A percentile compares a stretch with the other conserved stretches of the same genome.
phyloP scores from a whole-genome alignment of 306 rosid species.

The Arachis hypogaea region DNA sequence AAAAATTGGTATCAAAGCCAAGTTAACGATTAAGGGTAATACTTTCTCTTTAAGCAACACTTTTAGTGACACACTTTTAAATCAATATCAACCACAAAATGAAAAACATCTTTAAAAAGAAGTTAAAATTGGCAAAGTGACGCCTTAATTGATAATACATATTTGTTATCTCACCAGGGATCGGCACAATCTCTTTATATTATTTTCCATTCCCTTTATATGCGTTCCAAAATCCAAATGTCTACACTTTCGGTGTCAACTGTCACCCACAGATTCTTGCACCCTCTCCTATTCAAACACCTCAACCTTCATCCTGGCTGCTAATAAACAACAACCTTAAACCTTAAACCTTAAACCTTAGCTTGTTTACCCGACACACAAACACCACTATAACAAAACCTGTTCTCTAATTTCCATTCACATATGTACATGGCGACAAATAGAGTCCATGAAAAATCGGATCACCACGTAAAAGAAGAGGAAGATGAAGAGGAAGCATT shows the following conservation, averaged over 20 bases:
- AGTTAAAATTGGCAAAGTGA: no score
- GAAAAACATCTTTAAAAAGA: no score
- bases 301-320: background rate
- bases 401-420: conserved; percentile 1
- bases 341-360: conserved; percentile 2
- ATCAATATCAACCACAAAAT: no score
- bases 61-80: no score
- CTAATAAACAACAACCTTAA: conserved; percentile 14
- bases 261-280: conserved; percentile 33
- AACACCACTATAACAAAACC: conserved; percentile 2
- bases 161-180: no score
- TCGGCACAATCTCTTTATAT: no score
- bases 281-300: conserved; percentile 19
- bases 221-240: conserved; percentile 38
- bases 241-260: conserved; percentile 37
- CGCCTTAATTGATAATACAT: no score
- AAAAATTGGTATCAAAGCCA: no score
- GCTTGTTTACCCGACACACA: conserved; percentile 9
- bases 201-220: conserved; percentile 38
- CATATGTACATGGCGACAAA: conserved; percentile 46
- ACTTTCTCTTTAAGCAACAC: no score
- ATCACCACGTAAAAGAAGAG: background rate
- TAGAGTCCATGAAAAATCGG: conserved; percentile 29
- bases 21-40: no score
- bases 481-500: conserved; percentile 65